Evolutionary conservation across 306 rosid genomes (phyloP), one percentile per base, ranked within the genome.

Genomic region (Pterocarpus santalinus): DNA sequence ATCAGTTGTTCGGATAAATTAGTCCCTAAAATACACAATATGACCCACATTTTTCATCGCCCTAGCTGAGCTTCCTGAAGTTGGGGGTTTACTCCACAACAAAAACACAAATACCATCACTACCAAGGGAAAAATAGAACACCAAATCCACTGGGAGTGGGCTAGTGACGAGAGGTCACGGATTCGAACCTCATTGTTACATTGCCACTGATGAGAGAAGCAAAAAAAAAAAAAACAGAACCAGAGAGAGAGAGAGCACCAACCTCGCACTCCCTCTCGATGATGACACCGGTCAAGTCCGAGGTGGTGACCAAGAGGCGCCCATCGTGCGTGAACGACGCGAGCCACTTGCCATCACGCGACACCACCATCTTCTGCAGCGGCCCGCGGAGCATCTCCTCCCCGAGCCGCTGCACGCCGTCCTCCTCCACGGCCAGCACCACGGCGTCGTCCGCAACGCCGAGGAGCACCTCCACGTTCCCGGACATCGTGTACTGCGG

Each of bases 261-360:
- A 38, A 94, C 99, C 97, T 93, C 98, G 52, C 99, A 95, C 73
- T 95, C 95, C 88, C 95, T 90, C 91, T 95, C 97, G 35, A 93
- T 90, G 74, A 95, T 84, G 35, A 89, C 76, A 2, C 82, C 89
- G 35, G 86, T 90, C 91, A 90, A 85, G 70, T 93, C 93, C 14
- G 92, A 93, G 17, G 94, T 92, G 49, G 94, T 87, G 35, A 95
- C 99, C 76, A 93, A 86, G 38, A 95, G 93, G 22, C 89, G 75
- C 1, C 99, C 97, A 9, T 95, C 99, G 11, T 95, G 97, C 0
- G 99, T 95, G 74, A 93, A 95, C 2, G 99, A 88, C 2, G 99
- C 99, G 47, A 95, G 90, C 94, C 95, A 95, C 87, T 93, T 94
- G 10, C 99, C 97, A 11, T 95, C 95, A 0, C 90, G 85, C 2